A percentile compares a stretch with the other conserved stretches of the same genome.
Evolutionary conservation across 306 rosid species (phyloP).

Genomic region (Vicia sativa): DNA sequence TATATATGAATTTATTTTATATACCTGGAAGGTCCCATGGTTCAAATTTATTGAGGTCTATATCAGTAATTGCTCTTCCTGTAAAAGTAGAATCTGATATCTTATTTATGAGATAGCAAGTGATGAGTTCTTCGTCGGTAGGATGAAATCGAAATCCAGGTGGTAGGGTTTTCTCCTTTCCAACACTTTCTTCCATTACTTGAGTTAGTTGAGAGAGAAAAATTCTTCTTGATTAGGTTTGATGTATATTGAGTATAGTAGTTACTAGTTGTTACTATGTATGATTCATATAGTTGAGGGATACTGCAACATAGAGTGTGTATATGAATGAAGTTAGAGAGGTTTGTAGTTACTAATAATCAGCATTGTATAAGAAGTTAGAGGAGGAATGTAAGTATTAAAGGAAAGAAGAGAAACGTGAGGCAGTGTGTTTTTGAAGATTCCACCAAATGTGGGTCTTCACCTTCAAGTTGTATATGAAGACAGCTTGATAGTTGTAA

Average conservation of each 20-base stretch:
- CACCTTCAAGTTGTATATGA: conserved; percentile 50
- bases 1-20: not conserved
- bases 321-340: conserved; percentile 3
- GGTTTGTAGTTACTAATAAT: conserved; percentile 39
- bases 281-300: too few relatives aligned
- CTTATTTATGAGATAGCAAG: conserved; percentile 79
- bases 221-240: conserved; percentile 41
- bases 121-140: conserved; percentile 85
- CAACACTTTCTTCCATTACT: conserved; percentile 55
- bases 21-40: conserved; percentile 99
- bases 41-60: conserved; percentile 91
- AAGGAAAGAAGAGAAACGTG: conserved; percentile 38
- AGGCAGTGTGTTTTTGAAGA: conserved; percentile 60
- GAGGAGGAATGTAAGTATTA: conserved; percentile 49
- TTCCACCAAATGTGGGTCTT: conserved; percentile 85
- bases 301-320: conserved; percentile 29
- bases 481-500: not conserved
- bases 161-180: conserved; percentile 71
- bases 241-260: conserved; percentile 35
- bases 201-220: conserved; percentile 48
- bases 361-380: conserved; percentile 55
- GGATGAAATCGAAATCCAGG: conserved; percentile 96
- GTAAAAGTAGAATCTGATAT: conserved; percentile 71
- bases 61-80: conserved; percentile 73
- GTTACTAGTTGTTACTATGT: too few relatives aligned